Base-by-base conservation (phyloP, 2,329 filamentous ascomycete species). In the Microcyclospora tardicrescens region DNA sequence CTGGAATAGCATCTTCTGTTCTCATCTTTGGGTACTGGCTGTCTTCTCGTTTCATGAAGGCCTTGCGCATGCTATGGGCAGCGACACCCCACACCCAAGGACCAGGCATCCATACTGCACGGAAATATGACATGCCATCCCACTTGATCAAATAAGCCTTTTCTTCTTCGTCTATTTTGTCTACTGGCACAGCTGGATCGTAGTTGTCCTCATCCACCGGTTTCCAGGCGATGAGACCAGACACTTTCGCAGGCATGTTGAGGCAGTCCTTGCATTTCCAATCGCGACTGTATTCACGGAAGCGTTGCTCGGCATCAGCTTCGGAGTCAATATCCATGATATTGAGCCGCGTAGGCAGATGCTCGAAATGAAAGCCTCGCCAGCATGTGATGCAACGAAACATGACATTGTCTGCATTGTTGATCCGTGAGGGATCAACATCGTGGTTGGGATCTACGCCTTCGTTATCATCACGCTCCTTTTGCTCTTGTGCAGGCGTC, bases 61-160 rank as follows among this genome's bases (percentile, higher is more conserved):
- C 69, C 9, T 69, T 75, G 12, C 85, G 77, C 77, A 83, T 93
- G 0, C 58, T 41, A 2, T 61, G 51, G 10, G 71, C 63, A 12
- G 75, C 73, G 9, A 81, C 69, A 5, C 86, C 85, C 68, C 75
- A 89, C 1, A 93, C 72, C 91, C 91, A 98, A 12, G 81, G 71
- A 10, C 89, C 91, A 9, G 85, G 77, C 71, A 85, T 82, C 91
- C 93, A 98, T 6, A 68, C 70, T 38, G 83, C 84, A 47, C 84
- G 79, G 45, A 79, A 81, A 53, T 95, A 93, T 0, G 89, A 94
- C 40, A 75, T 70, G 0, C 69, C 68, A 33, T 81, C 77, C 84
- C 87, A 96, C 56, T 91, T 94, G 50, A 98, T 65, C 2, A 98
- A 72, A 53, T 96, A 98, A 49, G 95, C 85, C 47, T 87, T 87